A percentile compares a stretch with the other conserved stretches of the same genome.
phyloP scores from a whole-genome alignment of 495 filamentous ascomycete species.

The Parathielavia appendiculata region DNA sequence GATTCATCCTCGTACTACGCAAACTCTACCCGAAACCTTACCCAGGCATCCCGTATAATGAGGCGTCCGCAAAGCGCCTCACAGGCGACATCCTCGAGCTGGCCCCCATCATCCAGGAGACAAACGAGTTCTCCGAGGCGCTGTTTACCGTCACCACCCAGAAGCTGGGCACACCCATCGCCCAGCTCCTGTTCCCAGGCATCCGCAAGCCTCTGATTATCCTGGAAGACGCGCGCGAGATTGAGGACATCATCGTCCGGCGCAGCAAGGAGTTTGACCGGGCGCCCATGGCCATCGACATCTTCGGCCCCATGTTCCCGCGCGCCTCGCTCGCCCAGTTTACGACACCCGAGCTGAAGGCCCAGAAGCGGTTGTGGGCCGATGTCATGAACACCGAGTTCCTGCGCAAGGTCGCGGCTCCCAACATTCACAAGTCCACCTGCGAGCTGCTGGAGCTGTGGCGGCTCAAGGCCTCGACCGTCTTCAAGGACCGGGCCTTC shows the following conservation, averaged over 20 bases:
- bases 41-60: constrained; percentile 38
- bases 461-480: constrained; percentile 24
- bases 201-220: constrained; percentile 24
- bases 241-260: constrained; percentile 29
- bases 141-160: constrained; percentile 23
- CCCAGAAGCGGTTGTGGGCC: constrained; percentile 32
- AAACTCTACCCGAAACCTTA: too few relatives aligned
- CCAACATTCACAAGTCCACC: constrained; percentile 27
- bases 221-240: constrained; percentile 31
- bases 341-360: constrained; percentile 28
- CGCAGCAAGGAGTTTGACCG: constrained; percentile 34
- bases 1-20: too few relatives aligned
- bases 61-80: constrained; percentile 24
- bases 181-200: constrained; percentile 26
- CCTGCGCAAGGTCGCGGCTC: constrained; percentile 28
- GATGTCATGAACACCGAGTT: constrained; percentile 34
- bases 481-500: constrained; percentile 23
- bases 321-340: constrained; percentile 23
- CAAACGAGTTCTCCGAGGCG: constrained; percentile 15
- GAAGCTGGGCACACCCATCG: constrained; percentile 26
- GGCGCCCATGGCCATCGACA: constrained; percentile 10
- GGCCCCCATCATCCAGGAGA: constrained; percentile 8
- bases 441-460: constrained; percentile 34
- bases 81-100: constrained; percentile 32
- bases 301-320: constrained; percentile 28